Percentiles rank a stretch among this genome's conserved stretches.
These are phyloP conservation scores for Aphanoascus verrucosus DNA, from an alignment of 2,329 filamentous ascomycete genomes.

Conservation along the genomic window DNA sequence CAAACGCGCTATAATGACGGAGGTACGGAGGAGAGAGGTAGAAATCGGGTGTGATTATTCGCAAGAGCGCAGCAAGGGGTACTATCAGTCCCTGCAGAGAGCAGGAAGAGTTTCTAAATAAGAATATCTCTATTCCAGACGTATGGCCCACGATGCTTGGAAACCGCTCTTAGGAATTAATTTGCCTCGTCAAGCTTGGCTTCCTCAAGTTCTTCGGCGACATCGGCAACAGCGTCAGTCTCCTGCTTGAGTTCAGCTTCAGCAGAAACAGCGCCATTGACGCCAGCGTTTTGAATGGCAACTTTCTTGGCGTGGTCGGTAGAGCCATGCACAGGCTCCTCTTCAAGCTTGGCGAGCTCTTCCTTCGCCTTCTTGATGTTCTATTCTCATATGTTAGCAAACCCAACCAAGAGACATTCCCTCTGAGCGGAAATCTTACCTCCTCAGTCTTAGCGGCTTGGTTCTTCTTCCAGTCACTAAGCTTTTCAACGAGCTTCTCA, in stretches of 20 bases:
- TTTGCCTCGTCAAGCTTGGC: conserved; percentile 44
- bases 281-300: conserved; percentile 41
- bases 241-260: conserved; percentile 45
- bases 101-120: not conserved
- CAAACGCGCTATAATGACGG: not conserved
- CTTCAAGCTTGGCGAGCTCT: conserved; percentile 74
- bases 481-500: conserved; percentile 87
- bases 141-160: not conserved
- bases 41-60: not conserved
- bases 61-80: not conserved
- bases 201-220: conserved; percentile 49
- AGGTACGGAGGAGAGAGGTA: not conserved
- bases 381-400: conserved; percentile 40
- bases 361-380: conserved; percentile 96
- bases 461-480: conserved; percentile 81
- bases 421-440: conserved; percentile 45
- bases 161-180: not conserved
- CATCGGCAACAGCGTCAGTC: conserved; percentile 50
- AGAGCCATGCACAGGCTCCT: conserved; percentile 46
- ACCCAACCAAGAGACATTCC: conserved; percentile 17
- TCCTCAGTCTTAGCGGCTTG: conserved; percentile 82
- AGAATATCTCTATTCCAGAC: not conserved
- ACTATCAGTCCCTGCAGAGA: not conserved
- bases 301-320: conserved; percentile 48
- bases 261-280: conserved; percentile 45